Conservation (phyloP, 2,329 filamentous ascomycete genomes). For the Iodosphaeria phyllophila region DNA sequence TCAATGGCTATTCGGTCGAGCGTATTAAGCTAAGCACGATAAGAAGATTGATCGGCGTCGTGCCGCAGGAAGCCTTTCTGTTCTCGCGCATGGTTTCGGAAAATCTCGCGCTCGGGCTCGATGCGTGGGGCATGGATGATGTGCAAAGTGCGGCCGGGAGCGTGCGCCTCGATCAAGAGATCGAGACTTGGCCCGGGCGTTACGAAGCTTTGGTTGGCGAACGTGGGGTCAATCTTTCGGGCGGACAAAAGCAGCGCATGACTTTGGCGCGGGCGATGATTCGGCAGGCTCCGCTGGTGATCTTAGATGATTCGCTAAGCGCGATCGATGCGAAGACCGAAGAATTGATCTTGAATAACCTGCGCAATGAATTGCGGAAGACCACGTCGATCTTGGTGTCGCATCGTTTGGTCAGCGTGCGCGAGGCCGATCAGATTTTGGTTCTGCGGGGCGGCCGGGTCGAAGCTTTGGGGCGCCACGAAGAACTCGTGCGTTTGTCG, state of each 20-base stretch:
- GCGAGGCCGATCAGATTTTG: conserved; percentile 37
- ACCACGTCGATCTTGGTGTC: conserved; percentile 1
- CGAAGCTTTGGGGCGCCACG: too few relatives aligned
- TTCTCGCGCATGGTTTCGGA: conserved; percentile 41
- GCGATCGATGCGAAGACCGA: conserved; percentile 46
- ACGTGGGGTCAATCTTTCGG: conserved; percentile 23
- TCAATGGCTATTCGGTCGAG: conserved; percentile 37
- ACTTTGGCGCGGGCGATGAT: conserved; percentile 47
- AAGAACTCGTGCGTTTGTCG: conserved; percentile 31
- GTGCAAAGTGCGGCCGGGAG: conserved; percentile 33
- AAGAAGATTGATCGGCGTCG: conserved; percentile 33
- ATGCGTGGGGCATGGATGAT: conserved; percentile 34
- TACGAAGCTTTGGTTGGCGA: conserved; percentile 11
- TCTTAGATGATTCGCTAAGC: conserved; percentile 55
- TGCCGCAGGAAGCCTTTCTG: conserved; percentile 34
- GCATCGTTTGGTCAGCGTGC: conserved; percentile 27
- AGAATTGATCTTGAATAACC: conserved; percentile 30
- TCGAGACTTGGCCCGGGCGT: conserved; percentile 30
- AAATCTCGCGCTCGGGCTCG: conserved; percentile 36
- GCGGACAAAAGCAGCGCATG: conserved; percentile 39
- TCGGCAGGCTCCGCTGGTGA: conserved; percentile 49
- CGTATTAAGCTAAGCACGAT: conserved; percentile 22
- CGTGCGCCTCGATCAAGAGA: conserved; percentile 38
- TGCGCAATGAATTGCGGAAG: conserved; percentile 7
- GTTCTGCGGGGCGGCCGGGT: conserved; percentile 22